Base-by-base conservation (phyloP, 1,284 basidiomycete genomes). In the Taiwanofungus camphoratus region DNA sequence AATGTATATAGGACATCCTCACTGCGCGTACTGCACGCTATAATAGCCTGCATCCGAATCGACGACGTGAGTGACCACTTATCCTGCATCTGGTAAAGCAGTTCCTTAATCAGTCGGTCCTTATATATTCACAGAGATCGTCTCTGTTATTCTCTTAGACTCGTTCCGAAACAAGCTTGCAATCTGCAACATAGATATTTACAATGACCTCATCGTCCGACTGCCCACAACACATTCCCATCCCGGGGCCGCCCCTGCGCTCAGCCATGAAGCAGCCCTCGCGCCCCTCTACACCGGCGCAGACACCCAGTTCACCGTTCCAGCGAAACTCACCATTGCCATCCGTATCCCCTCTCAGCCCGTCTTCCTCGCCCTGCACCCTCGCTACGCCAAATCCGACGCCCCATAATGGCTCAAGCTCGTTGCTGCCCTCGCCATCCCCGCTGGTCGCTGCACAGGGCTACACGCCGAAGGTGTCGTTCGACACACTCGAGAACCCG, bases 401-500 rank as follows among this genome's bases (percentile, higher is more conserved):
- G 24, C 48, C 11, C 9, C 18, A 9, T 16, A 27, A 27, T 30
- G 34, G 2, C 39, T 45, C 13, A 47, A 52, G 19, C 36, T 45
- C 31, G 26, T 47, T 39, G 8, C 42, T 42, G 5, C 48, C 29
- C 34, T n/a, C 45, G 24, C 27, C 49, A 15, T 44, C 55, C 13
- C 54, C 60, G 18, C 33, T 57, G 27, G 59, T 67, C 41, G 63
- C 60, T n/a, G 61, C 67, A 1, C 67, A 68, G 38, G 76, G 77
- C 3, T 86, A 85, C 61, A 85, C 82, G 12, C 77, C 86, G n/a
- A 92, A 93, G 61, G 92, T 94, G 23, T 77, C 76, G 1, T 82
- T 82, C 53, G 79, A 82, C 57, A 79, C 67, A 3, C 66, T 69
- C 43, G 67, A 69, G 55, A 65, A 69, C 52, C 59, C 66, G 8